These are phyloP conservation scores for Lachancea sp. DNA, from an alignment of 805 yeast species.

Conservation along the genomic window DNA sequence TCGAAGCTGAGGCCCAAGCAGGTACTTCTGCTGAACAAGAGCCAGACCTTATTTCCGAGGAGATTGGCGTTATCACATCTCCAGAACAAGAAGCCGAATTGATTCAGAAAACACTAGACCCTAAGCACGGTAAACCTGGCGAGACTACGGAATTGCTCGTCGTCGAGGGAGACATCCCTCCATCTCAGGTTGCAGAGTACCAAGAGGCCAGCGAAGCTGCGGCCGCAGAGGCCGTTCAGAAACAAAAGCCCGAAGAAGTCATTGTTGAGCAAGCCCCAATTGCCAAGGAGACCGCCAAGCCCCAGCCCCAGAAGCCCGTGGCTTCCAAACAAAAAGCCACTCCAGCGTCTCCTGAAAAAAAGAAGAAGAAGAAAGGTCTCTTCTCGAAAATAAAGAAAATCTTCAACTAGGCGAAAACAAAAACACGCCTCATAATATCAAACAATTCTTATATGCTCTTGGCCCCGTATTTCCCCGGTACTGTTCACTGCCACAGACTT, in stretches of 20 bases:
- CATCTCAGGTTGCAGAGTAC: conserved; percentile 6
- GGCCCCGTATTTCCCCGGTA: too few relatives aligned
- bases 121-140: conserved; percentile 12
- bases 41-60: conserved; percentile 3
- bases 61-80: conserved; percentile 10
- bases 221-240: conserved; percentile 33
- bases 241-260: conserved; percentile 34
- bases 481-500: too few relatives aligned
- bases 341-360: conserved; percentile 9
- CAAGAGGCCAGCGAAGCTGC: conserved; percentile 8
- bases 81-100: conserved; percentile 11
- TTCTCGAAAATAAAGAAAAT: conserved; percentile 21
- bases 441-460: not conserved
- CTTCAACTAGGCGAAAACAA: conserved; percentile 6
- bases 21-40: not conserved
- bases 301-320: conserved; percentile 6
- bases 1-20: conserved; percentile 1
- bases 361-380: conserved; percentile 20
- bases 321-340: conserved; percentile 4
- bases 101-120: conserved; percentile 12
- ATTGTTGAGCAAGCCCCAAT: conserved; percentile 7
- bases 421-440: not conserved
- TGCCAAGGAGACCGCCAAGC: conserved; percentile 7
- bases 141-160: conserved; percentile 9
- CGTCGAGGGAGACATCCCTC: conserved; percentile 6